Evolutionary conservation across 225 moss, liverwort and hornwort species (phyloP).

Genomic region (Thuidium tamariscinum): DNA sequence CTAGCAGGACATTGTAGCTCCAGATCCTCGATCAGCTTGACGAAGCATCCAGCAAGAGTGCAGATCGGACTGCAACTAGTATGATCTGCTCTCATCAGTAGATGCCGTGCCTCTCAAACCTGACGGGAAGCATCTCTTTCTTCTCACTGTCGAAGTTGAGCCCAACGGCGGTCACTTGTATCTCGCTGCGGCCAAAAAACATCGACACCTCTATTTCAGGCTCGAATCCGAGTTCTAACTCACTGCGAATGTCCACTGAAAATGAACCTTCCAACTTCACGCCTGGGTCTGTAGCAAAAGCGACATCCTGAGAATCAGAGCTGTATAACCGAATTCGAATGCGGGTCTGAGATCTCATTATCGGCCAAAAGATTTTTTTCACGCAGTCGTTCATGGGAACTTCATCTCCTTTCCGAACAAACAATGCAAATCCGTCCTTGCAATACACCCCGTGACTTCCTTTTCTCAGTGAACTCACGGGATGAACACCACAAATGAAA

Average conservation of each 20-base stretch:
- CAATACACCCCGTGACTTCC: not conserved
- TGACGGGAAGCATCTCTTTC: not conserved
- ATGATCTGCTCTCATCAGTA: not conserved
- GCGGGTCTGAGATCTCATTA: not conserved
- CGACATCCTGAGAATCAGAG: not conserved
- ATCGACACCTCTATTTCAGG: not conserved
- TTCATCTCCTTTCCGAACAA: not conserved
- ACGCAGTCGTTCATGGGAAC: not conserved
- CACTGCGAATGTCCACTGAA: not conserved
- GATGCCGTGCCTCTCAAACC: not conserved
- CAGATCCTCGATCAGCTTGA: not conserved
- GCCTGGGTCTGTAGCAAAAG: not conserved
- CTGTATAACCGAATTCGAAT: not conserved
- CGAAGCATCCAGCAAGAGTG: not conserved
- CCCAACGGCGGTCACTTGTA: not conserved
- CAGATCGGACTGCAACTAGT: not conserved
- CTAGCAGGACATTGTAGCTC: not conserved
- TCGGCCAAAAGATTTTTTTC: rapidly evolving
- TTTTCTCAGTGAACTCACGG: too few species aligned
- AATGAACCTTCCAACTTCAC: not conserved
- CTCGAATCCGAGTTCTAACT: not conserved
- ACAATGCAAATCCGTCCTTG: rapidly evolving
- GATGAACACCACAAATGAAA: too few species aligned
- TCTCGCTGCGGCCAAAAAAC: not conserved
- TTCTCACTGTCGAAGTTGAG: not conserved